Percentiles rank a stretch among this genome's conserved stretches.
These are phyloP conservation scores for Hansenula lynferdii DNA, from an alignment of 1,139 yeast genomes.

Conservation along the genomic window DNA sequence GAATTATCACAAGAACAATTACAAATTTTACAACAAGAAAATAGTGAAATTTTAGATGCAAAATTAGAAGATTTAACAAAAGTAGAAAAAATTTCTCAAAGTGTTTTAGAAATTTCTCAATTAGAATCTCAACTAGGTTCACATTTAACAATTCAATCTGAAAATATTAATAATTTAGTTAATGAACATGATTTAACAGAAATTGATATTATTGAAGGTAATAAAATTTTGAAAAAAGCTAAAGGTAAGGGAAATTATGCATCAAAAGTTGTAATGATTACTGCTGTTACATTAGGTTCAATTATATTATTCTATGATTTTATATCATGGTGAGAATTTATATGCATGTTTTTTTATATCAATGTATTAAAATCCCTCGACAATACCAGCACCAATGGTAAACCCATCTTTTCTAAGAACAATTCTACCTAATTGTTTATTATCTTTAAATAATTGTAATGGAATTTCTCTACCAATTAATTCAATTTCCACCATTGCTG, in stretches of 20 bases:
- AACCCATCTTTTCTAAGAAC: slow-evolving; percentile 82
- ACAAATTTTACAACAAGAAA: slow-evolving; percentile 68
- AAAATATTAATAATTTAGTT: slow-evolving; percentile 60
- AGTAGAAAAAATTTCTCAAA: slow-evolving; percentile 65
- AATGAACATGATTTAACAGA: slow-evolving; percentile 72
- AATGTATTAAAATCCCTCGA: slow-evolving; percentile 21
- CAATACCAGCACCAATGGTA: slow-evolving; percentile 86
- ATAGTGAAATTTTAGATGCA: slow-evolving; percentile 54
- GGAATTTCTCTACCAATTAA: slow-evolving; percentile 56
- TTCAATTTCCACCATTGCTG: slow-evolving; percentile 68
- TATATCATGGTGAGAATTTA: slow-evolving; percentile 16
- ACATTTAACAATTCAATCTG: slow-evolving; percentile 73
- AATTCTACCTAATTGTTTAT: slow-evolving; percentile 69
- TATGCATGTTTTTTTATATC: too few species aligned
- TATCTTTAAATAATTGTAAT: slow-evolving; percentile 51
- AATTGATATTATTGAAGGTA: slow-evolving; percentile 67
- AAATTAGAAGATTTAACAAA: slow-evolving; percentile 66
- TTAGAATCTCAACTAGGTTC: slow-evolving; percentile 73
- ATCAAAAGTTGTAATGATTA: slow-evolving; percentile 57
- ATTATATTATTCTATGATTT: slow-evolving; percentile 59
- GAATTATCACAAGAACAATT: slow-evolving; percentile 55
- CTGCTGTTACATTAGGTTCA: slow-evolving; percentile 59
- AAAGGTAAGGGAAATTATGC: slow-evolving; percentile 66
- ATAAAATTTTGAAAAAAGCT: slow-evolving; percentile 67
- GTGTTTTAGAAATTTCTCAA: slow-evolving; percentile 76